Evolutionary conservation across 441 rosid species (phyloP), one percentile per base, ranked within the genome.

Genomic region (Gossypium laxum): DNA sequence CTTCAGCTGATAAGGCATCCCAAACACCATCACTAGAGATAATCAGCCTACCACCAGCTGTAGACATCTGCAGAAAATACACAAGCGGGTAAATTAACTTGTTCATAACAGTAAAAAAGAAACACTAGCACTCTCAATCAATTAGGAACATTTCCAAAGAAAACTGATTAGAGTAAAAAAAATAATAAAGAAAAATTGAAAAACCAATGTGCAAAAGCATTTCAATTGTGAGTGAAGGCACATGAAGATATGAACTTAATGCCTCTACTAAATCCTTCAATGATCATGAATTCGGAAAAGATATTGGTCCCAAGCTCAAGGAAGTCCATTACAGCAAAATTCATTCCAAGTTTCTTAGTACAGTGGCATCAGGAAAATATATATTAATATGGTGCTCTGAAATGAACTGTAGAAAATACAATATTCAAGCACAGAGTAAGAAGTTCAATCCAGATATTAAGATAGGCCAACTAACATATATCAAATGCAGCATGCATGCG

Each of bases 11-110:
- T 69, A 94, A 45, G 69, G 88, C 90, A 85, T 94, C 99, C 99
- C 99, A 94, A 65, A 94, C 99, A 78, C 99, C 99, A 60, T 94
- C 99, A 82, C 99, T 94, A 32, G 97, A 85, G 72, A 94, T 86
- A 34, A 94, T 85, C 76, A 94, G 85, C 77, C 99, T 84, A 67
- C 99, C 99, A 70, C 99, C 99, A 52, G 81, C 86, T 0, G 90
- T 79, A 77, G 98, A 91, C 81, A 92, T 75, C 99, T 95, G 87
- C 82, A 90, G 65, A 76, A 61, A 18, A 61, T 14, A 62, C 63
- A 18, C 32, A 10, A 52, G 47, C 22, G 24, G 24, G 72, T 34
- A 50, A 48, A 52, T 15, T 17, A 64, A 34, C 21, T 3, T 3
- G 54, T 12, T 19, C 14, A 14, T 5, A 17, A 51, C 56, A 14